These are phyloP conservation scores for Neonectria hederae DNA, from an alignment of 2,329 filamentous ascomycete genomes.

Conservation along the genomic window DNA sequence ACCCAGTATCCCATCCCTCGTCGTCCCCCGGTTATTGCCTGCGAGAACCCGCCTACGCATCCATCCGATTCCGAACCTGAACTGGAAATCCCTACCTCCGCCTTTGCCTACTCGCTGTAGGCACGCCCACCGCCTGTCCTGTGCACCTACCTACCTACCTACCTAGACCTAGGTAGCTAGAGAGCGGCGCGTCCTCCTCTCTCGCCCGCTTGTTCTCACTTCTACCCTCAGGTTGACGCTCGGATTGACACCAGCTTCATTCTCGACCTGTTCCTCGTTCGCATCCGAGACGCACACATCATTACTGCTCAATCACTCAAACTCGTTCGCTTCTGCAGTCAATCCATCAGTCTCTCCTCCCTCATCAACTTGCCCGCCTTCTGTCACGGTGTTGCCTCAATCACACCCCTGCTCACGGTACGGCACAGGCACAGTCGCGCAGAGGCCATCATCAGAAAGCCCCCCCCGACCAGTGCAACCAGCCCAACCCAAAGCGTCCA, in stretches of 20 bases:
- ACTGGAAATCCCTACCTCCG: conserved; percentile 5
- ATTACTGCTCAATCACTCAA: not conserved
- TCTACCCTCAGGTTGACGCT: not conserved
- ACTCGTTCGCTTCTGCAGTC: conserved; percentile 3
- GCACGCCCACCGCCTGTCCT: conserved; percentile 23
- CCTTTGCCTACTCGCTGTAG: not conserved
- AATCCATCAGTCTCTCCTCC: not conserved
- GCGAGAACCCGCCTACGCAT: conserved; percentile 3
- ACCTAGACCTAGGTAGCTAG: conserved; percentile 4
- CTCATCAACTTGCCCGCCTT: not conserved
- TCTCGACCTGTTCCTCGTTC: not conserved
- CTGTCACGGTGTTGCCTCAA: conserved; percentile 15
- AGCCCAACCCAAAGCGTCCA: conserved; percentile 30
- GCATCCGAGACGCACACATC: not conserved
- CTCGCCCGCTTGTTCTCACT: not conserved
- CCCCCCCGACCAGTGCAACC: conserved; percentile 35
- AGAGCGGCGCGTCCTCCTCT: conserved; percentile 10
- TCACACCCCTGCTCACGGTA: conserved; percentile 16
- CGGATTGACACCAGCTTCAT: not conserved
- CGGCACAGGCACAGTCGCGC: conserved; percentile 29
- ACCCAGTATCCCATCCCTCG: conserved; percentile 35
- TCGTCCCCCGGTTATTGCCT: conserved; percentile 12
- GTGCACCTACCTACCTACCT: not conserved
- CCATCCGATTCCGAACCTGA: not conserved
- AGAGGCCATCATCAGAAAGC: conserved; percentile 14